Conservation (phyloP, 78 protist genomes). For the Tieghemostelium lacteum region DNA sequence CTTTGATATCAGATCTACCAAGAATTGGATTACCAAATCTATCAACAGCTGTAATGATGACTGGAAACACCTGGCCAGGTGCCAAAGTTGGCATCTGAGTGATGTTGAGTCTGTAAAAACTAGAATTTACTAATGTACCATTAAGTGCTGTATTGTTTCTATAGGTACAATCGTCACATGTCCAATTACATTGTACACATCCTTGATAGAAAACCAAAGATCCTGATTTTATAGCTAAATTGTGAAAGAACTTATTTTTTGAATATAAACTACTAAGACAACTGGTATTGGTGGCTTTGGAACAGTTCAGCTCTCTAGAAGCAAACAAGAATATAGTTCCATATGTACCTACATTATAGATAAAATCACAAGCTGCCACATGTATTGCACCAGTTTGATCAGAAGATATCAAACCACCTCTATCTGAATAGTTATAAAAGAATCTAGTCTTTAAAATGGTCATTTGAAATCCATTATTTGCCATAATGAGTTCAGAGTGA, state of each 20-base stretch:
- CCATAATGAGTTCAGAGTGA: background rate
- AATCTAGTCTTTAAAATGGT: background rate
- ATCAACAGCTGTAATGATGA: background rate
- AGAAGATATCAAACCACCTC: background rate
- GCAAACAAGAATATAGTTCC: slow-evolving; percentile 5
- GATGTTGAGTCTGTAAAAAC: background rate
- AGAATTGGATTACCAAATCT: background rate
- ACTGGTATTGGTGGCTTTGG: no score
- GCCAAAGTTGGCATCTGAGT: background rate
- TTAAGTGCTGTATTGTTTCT: background rate
- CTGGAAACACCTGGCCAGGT: background rate
- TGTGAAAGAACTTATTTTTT: background rate
- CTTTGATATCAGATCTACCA: background rate
- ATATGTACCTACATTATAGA: background rate
- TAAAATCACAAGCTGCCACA: background rate
- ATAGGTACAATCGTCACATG: background rate
- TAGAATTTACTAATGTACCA: background rate
- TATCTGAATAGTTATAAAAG: background rate
- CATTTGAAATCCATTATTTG: background rate
- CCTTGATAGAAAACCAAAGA: background rate
- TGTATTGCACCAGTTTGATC: slow-evolving; percentile 28
- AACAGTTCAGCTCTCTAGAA: background rate
- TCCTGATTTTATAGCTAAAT: background rate
- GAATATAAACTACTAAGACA: background rate
- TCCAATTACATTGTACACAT: background rate